phyloP scores from a whole-genome alignment of 179 eudicot species.

The Corrigiola litoralis region DNA sequence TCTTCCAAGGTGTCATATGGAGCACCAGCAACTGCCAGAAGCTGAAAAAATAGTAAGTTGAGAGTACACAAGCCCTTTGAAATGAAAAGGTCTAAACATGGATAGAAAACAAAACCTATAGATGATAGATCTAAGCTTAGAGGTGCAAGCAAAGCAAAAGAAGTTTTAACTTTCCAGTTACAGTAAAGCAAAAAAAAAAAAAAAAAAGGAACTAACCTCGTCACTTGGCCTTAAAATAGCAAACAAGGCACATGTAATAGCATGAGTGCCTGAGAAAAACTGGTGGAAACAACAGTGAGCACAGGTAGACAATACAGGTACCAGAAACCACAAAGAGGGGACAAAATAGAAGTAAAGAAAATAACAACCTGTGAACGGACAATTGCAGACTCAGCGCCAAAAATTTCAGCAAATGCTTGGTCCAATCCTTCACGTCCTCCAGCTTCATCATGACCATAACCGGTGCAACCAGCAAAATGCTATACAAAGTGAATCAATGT shows the following conservation, averaged over 20 bases:
- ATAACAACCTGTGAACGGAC: conserved; percentile 77
- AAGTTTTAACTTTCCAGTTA: conserved; percentile 32
- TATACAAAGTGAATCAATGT: conserved; percentile 20
- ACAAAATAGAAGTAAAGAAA: background rate
- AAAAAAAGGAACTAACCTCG: conserved; percentile 49
- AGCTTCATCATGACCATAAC: conserved; percentile 97
- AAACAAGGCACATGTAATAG: conserved; percentile 95
- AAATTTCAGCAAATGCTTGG: conserved; percentile 81
- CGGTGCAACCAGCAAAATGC: conserved; percentile 96
- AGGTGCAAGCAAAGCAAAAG: conserved; percentile 1
- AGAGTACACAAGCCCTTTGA: conserved; percentile 8
- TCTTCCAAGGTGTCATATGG: conserved; percentile 97
- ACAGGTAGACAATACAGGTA: background rate
- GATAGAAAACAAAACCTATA: background rate
- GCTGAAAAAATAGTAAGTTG: conserved; percentile 52
- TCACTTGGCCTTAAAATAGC: conserved; percentile 92
- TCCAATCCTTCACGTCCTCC: conserved; percentile 98
- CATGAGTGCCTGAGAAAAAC: conserved; percentile 99
- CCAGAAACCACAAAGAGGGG: conserved; percentile 15
- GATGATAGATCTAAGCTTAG: background rate
- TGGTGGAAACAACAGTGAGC: conserved; percentile 27
- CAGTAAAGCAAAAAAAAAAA: conserved; percentile 6
- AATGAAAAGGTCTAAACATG: conserved; percentile 2
- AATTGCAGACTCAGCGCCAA: conserved; percentile 95
- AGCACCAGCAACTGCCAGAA: conserved; percentile 96